phyloP scores from a whole-genome alignment of 2,329 filamentous ascomycete species.

The Penicillium decumbens region DNA sequence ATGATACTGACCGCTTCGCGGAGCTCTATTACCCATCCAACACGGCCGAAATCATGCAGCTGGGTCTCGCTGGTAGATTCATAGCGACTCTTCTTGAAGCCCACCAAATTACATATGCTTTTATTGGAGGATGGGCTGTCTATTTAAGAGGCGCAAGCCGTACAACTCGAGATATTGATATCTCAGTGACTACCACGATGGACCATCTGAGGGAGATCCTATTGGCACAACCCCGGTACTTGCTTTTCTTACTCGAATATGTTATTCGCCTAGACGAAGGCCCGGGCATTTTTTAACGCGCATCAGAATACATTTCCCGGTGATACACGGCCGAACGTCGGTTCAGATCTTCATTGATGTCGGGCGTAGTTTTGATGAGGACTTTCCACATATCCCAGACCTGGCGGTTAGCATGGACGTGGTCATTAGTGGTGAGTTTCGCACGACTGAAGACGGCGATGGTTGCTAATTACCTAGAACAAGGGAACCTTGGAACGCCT shows the following conservation, averaged over 20 bases:
- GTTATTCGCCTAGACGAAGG: not conserved
- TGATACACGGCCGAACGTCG: constrained; percentile 16
- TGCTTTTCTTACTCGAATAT: not conserved
- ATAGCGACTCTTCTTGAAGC: constrained; percentile 17
- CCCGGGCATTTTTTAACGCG: constrained; percentile 4
- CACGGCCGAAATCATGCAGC: constrained; percentile 18
- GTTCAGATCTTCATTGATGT: constrained; percentile 21
- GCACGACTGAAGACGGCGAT: not conserved
- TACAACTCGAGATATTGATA: constrained; percentile 20
- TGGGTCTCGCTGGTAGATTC: constrained; percentile 18
- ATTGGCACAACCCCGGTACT: constrained; percentile 17
- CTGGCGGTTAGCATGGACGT: constrained; percentile 21
- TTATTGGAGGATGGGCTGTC: constrained; percentile 20
- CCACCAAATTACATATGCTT: constrained; percentile 18
- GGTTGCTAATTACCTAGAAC: constrained; percentile 5
- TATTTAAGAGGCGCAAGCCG: constrained; percentile 18
- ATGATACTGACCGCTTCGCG: constrained; percentile 21
- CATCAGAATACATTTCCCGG: constrained; percentile 18
- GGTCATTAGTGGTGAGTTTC: constrained; percentile 17
- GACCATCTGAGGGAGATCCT: constrained; percentile 17
- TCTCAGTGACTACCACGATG: constrained; percentile 18
- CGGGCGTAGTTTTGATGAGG: constrained; percentile 15
- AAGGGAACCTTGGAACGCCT: constrained; percentile 20
- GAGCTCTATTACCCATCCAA: constrained; percentile 21
- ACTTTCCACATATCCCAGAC: constrained; percentile 18